Evolutionary conservation across 78 protist genomes (phyloP), one percentile per base, ranked within the genome.

Genomic region (Diacronema lutheri): DNA sequence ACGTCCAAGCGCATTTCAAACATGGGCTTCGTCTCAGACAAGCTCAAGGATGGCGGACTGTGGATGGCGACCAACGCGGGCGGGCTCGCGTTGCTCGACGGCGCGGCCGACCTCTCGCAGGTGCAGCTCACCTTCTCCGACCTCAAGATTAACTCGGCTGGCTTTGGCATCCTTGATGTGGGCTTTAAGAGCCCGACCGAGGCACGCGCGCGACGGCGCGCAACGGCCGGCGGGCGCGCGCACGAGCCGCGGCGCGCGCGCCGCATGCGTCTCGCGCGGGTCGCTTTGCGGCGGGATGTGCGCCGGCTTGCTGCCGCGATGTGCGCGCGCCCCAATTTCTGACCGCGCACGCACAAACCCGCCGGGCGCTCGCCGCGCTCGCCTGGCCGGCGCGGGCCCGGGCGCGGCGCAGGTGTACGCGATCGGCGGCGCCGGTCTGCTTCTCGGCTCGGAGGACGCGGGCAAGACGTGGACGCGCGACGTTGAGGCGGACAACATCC

Each of bases 401-500:
- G 57, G 23, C 23, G 6, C 57, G 6, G 57, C 57, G 6, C 57
- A 13, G 23, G 6, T 4, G 5, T 71, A 56, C 50, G 79, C 79
- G 7, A 58, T 71, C 26, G 79, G 79, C 56, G 79, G 79, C 16
- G 57, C 50, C 58, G 79, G 79, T 9, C 41, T 56, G 0, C 41
- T 71, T 21, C 41, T 71, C 58, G 37, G 35, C 37, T 41, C 79
- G 35, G 41, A n/a, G 14, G 21, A 71, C 57, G 57, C 37, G 14
- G 79, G 79, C 58, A 7, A 31, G 58, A 11, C 79, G 37, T 71
- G 79, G 79, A 21, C 10, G 58, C 41, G 41, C 50, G 57, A 71
- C 57, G 41, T 41, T 57, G 6, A 56, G 79, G 79, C 79, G 58
- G 79, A 71, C 57, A 14, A 71, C 57, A 11, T 71, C 31, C 79